Conservation (phyloP, 192 early-diverging fungal species). For the Rhizophagus sp. region DNA sequence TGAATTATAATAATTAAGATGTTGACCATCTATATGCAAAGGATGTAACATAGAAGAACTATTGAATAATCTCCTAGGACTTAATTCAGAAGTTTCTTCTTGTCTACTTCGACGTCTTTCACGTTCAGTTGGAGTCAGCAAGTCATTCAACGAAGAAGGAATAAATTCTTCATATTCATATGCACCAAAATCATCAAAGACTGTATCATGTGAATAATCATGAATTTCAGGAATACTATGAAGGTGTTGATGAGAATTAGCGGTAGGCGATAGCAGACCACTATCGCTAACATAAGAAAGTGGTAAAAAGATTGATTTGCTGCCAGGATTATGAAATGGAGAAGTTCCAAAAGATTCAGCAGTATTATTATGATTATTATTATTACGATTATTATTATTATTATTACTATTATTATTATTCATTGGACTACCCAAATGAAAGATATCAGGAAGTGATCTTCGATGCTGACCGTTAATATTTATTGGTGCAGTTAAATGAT, state of each 20-base stretch:
- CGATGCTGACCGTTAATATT: conserved; percentile 36
- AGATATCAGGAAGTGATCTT: conserved; percentile 47
- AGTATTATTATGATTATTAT: background rate
- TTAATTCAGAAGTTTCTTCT: conserved; percentile 33
- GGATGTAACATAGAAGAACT: conserved; percentile 11
- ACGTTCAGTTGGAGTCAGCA: conserved; percentile 50
- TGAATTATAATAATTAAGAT: conserved; percentile 4
- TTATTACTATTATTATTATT: background rate
- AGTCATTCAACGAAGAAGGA: conserved; percentile 55
- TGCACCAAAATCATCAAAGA: conserved; percentile 14
- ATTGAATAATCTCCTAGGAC: conserved; percentile 11
- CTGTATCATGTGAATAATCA: conserved; percentile 14
- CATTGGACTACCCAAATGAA: conserved; percentile 25
- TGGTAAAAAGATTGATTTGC: conserved; percentile 41
- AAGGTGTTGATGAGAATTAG: conserved; percentile 34
- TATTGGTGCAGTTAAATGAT: conserved; percentile 44
- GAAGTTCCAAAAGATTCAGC: conserved; percentile 32
- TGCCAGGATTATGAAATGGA: conserved; percentile 37
- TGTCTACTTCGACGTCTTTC: conserved; percentile 45
- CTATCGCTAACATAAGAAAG: conserved; percentile 37
- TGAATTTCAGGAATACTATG: conserved; percentile 46
- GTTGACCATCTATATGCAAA: background rate
- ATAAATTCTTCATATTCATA: conserved; percentile 44
- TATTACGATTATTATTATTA: background rate
- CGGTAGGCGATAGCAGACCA: conserved; percentile 32